Evolutionary conservation across 805 yeast genomes (phyloP).

Genomic region (Peterozyma toletana): DNA sequence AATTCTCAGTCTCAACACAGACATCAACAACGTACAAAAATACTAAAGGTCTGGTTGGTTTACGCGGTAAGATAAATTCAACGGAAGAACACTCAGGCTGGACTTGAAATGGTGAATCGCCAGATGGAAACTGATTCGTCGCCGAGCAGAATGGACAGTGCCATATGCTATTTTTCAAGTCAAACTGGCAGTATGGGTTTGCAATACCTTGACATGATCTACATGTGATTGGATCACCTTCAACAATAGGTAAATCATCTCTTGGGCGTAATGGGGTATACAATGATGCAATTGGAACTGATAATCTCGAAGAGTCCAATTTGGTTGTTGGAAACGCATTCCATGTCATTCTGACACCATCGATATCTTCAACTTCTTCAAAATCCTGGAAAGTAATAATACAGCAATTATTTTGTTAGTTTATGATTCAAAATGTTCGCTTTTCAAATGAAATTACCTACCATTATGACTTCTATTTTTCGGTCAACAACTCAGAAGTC

Average conservation of each 20-base stretch:
- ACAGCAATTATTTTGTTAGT: background rate
- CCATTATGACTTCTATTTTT: no score
- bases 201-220: constrained; percentile 47
- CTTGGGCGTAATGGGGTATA: constrained; percentile 53
- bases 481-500: no score
- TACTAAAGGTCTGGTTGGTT: constrained; percentile 32
- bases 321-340: constrained; percentile 52
- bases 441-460: background rate
- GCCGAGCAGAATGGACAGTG: constrained; percentile 49
- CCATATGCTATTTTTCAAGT: constrained; percentile 32
- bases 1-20: constrained; percentile 43
- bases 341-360: constrained; percentile 76
- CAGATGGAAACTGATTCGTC: constrained; percentile 31
- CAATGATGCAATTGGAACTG: constrained; percentile 48
- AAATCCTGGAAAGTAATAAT: constrained; percentile 17
- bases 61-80: constrained; percentile 35
- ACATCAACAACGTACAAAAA: constrained; percentile 53
- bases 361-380: constrained; percentile 57
- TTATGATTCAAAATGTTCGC: background rate
- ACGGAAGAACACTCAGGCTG: constrained; percentile 36
- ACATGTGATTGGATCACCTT: constrained; percentile 39
- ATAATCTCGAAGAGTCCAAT: constrained; percentile 41
- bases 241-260: constrained; percentile 27
- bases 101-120: constrained; percentile 25
- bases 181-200: constrained; percentile 42